Conservation (phyloP, 2,329 filamentous ascomycete species). For the Stemphylium vesicarium region DNA sequence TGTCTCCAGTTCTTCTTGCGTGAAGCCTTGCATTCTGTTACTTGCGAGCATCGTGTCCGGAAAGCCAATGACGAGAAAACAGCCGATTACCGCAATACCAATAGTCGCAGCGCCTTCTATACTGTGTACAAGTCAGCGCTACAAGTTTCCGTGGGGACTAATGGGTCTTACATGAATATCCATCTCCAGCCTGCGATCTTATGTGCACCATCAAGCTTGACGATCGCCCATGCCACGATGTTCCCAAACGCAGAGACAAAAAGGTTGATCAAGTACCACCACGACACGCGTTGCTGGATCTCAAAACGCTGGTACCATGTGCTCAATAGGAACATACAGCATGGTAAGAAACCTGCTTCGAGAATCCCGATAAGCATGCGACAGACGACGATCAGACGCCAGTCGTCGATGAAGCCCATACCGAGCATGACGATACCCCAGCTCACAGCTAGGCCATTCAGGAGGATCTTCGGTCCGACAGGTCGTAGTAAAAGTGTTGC, state of each 20-base stretch:
- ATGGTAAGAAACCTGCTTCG: conserved; percentile 30
- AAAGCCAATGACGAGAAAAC: conserved; percentile 28
- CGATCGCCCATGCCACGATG: conserved; percentile 40
- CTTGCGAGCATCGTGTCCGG: conserved; percentile 10
- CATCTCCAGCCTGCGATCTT: conserved; percentile 41
- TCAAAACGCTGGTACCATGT: conserved; percentile 31
- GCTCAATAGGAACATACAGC: conserved; percentile 24
- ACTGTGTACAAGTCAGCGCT: neutral
- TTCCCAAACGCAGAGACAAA: conserved; percentile 38
- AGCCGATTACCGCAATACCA: conserved; percentile 18
- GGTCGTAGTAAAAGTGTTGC: conserved; percentile 35
- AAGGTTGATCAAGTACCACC: conserved; percentile 33
- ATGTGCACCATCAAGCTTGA: conserved; percentile 33
- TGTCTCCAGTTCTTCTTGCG: conserved; percentile 18
- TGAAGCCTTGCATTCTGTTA: conserved; percentile 20
- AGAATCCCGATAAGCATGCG: conserved; percentile 25
- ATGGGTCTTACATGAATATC: conserved; percentile 25
- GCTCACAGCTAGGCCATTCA: conserved; percentile 30
- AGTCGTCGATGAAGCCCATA: conserved; percentile 26
- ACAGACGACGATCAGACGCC: conserved; percentile 18
- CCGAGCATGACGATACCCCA: conserved; percentile 29
- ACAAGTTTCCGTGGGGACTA: neutral
- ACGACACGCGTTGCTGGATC: conserved; percentile 26
- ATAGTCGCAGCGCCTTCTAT: conserved; percentile 23
- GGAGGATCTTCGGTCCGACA: conserved; percentile 35